phyloP scores from a whole-genome alignment of 345 rosid genomes.

The Dipteronia dyeriana region DNA sequence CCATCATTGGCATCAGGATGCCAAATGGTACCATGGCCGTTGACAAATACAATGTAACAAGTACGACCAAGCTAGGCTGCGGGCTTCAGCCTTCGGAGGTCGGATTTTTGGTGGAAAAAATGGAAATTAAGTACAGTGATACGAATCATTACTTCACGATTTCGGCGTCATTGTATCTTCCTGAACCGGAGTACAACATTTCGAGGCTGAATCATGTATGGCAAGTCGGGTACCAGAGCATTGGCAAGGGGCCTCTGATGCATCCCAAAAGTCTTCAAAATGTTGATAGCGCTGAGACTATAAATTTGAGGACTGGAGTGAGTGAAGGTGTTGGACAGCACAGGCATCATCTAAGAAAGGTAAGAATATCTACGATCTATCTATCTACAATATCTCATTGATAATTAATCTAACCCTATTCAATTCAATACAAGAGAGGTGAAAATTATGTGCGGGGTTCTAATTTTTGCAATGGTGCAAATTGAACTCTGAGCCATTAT shows the following conservation, averaged over 20 bases:
- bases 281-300: conserved; percentile 45
- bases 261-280: conserved; percentile 40
- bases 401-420: too few relatives aligned
- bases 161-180: conserved; percentile 34
- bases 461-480: too few relatives aligned
- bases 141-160: neutral
- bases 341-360: conserved; percentile 30
- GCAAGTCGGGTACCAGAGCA: conserved; percentile 45
- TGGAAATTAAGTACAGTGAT: neutral
- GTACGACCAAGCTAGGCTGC: conserved; percentile 38
- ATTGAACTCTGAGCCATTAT: too few relatives aligned
- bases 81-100: conserved; percentile 31
- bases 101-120: conserved; percentile 15
- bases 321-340: neutral
- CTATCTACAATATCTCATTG: too few relatives aligned
- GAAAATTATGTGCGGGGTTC: too few relatives aligned
- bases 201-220: conserved; percentile 46
- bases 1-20: conserved; percentile 41
- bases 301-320: conserved; percentile 20
- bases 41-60: conserved; percentile 38
- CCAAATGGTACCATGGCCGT: conserved; percentile 10
- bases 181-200: conserved; percentile 26
- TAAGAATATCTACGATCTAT: conserved; percentile 8
- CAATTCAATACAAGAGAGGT: too few relatives aligned
- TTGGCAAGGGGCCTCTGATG: conserved; percentile 29